Evolutionary conservation across 2,329 filamentous ascomycete genomes (phyloP).

Genomic region (Raffaelea deltoideospora): DNA sequence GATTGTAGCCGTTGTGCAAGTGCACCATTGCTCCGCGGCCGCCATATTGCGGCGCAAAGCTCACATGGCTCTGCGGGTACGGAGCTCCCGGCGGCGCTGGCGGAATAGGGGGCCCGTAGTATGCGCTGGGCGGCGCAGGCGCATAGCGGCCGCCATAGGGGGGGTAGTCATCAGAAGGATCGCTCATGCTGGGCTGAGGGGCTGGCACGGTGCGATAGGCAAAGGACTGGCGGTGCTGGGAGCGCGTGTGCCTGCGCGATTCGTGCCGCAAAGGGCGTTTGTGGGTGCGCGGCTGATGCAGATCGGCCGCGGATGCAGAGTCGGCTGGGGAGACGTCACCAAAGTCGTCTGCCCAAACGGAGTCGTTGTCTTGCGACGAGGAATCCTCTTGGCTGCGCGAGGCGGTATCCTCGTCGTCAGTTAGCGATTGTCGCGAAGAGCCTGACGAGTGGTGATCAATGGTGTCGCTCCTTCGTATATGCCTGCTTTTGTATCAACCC

Average conservation of each 20-base stretch:
- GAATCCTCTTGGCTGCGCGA: constrained; percentile 18
- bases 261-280: constrained; percentile 22
- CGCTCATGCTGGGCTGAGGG: constrained; percentile 40
- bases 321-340: constrained; percentile 42
- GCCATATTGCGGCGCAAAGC: constrained; percentile 21
- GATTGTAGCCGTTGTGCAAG: constrained; percentile 24
- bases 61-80: constrained; percentile 32
- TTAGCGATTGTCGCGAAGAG: constrained; percentile 11
- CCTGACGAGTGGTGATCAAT: constrained; percentile 12
- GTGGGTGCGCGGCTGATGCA: constrained; percentile 16
- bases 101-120: constrained; percentile 16
- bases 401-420: constrained; percentile 25
- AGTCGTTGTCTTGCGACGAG: constrained; percentile 19
- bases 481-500: background rate
- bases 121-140: constrained; percentile 12
- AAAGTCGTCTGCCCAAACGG: constrained; percentile 18
- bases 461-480: constrained; percentile 4
- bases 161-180: constrained; percentile 48
- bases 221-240: constrained; percentile 17
- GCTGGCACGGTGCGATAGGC: constrained; percentile 15
- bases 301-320: constrained; percentile 35
- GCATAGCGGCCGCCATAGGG: constrained; percentile 19
- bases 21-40: constrained; percentile 22
- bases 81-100: constrained; percentile 3
- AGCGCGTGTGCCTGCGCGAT: constrained; percentile 22